A percentile compares a stretch with the other conserved stretches of the same genome.
Conservation (phyloP, 1,139 yeast species). For the Candida sp. region DNA sequence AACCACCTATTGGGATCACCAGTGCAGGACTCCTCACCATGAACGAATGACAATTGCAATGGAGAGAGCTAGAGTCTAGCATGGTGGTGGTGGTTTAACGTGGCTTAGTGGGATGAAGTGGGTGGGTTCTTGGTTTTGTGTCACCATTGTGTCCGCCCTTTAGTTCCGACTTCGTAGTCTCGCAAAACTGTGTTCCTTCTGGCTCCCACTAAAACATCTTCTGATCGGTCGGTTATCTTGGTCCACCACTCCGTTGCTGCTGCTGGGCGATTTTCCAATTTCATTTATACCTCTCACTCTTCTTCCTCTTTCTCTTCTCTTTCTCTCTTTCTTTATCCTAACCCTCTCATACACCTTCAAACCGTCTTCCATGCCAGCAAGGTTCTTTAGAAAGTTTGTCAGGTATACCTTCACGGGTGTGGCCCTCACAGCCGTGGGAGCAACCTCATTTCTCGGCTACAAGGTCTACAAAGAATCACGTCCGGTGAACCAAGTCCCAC, state of each 20-base stretch:
- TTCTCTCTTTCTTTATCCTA: not conserved
- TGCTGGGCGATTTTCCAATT: not conserved
- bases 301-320: not conserved
- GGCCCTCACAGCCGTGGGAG: constrained; percentile 5
- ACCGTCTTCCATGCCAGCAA: not conserved
- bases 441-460: constrained; percentile 43
- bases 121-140: not conserved
- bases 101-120: not conserved
- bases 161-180: not conserved
- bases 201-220: too few relatives aligned
- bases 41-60: too few relatives aligned
- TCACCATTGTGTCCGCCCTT: not conserved
- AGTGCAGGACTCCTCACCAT: too few relatives aligned
- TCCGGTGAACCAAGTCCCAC: constrained; percentile 59
- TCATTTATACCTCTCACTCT: not conserved
- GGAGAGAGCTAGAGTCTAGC: too few relatives aligned
- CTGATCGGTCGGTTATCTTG: not conserved
- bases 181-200: constrained; percentile 1
- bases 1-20: too few relatives aligned
- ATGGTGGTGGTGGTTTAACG: not conserved
- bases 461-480: constrained; percentile 61
- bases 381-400: constrained; percentile 1
- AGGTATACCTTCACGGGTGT: constrained; percentile 3
- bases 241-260: not conserved
- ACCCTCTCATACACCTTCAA: not conserved